Base-by-base conservation (phyloP, 805 yeast species). In the Metschnikowia proteae region DNA sequence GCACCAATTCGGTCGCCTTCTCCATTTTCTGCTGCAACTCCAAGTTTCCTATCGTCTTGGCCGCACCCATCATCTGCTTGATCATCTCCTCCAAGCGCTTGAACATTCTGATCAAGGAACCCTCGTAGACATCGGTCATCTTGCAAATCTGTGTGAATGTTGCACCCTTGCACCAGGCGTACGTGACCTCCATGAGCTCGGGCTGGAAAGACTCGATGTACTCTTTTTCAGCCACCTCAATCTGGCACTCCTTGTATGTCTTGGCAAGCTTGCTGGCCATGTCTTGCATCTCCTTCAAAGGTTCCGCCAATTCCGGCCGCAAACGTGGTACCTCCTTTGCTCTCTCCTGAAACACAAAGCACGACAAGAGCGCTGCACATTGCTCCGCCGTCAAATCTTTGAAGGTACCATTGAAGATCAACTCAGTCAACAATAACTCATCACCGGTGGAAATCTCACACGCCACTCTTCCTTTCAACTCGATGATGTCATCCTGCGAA, bases 81-180 rank as follows among this genome's bases (percentile, higher is more conserved):
- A 94, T 73, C 75, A 94, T 78, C 65, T 94, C 99, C 67, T 94
- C 99, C 47, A 94, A 74, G 63, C 99, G 79, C 67, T 94, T 86
- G 74, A 94, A 94, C 82, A 88, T 87, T 65, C 99, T 83, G 56
- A 94, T 92, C 62, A 94, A 77, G 23, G 96, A 86, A 37, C 99
- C 99, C 72, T 94, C 99, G 59, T 92, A 94, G 38, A 94, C 98
- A 63, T 94, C 99, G 0, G 99, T 94, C 97, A 94, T 90, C 67
- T 92, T 92, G 73, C 98, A 92, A 54, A 94, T 92, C 65, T 92
- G 97, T 0, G 97, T 92, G 67, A 94, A 94, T 0, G 94, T 74
- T 5, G 96, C 97, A 17, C 98, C 98, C 63, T 86, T 84, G 66
- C 97, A 89, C 99, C 99, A 94, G 42, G 92, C 87, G 66, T 73